Evolutionary conservation across 2,329 filamentous ascomycete genomes (phyloP).

Genomic region (Zymoseptoria ardabiliae): DNA sequence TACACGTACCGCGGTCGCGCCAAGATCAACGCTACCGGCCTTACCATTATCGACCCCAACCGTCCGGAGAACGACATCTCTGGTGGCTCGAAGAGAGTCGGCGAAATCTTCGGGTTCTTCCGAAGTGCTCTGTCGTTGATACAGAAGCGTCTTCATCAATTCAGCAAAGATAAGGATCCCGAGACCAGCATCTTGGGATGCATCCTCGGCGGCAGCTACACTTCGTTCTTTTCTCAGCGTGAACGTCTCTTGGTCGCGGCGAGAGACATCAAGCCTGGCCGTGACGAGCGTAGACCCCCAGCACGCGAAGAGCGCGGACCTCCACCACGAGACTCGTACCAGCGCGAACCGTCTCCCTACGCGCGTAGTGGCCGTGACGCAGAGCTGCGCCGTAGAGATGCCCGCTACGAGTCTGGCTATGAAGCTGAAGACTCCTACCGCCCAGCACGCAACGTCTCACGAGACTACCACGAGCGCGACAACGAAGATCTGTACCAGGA

Average conservation of each 20-base stretch:
- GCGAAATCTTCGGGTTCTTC: conserved; percentile 63
- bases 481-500: background rate
- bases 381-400: background rate
- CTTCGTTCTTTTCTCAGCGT: conserved; percentile 63
- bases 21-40: conserved; percentile 53
- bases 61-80: conserved; percentile 80
- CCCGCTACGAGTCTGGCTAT: background rate
- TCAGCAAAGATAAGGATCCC: conserved; percentile 32
- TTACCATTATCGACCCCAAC: conserved; percentile 91
- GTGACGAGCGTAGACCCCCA: background rate
- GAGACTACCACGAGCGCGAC: background rate
- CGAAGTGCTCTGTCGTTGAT: conserved; percentile 54
- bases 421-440: background rate
- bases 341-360: background rate
- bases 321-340: background rate
- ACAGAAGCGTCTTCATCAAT: conserved; percentile 28
- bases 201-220: conserved; percentile 73
- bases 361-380: background rate
- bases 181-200: conserved; percentile 58
- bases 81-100: conserved; percentile 68
- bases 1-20: conserved; percentile 41
- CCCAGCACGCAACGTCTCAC: background rate
- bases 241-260: conserved; percentile 21
- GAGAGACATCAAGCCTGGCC: background rate
- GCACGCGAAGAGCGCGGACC: background rate